Evolutionary conservation across 768 basidiomycete genomes (phyloP).

Genomic region (Lactifluus volemus): DNA sequence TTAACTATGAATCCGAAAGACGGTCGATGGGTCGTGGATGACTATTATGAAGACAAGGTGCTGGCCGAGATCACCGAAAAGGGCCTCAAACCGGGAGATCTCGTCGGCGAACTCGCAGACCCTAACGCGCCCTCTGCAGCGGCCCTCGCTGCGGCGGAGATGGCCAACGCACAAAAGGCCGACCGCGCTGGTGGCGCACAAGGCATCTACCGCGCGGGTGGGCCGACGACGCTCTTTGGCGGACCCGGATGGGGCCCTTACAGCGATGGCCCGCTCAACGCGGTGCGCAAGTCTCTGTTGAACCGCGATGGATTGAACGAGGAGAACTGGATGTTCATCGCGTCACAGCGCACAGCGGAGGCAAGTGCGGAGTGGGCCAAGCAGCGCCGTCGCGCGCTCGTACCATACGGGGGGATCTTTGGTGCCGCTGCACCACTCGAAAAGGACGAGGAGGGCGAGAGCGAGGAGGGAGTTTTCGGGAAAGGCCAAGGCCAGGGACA

Average conservation of each 20-base stretch:
- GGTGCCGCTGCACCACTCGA: slow-evolving; percentile 21
- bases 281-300: slow-evolving; percentile 72
- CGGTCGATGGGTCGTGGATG: slow-evolving; percentile 88
- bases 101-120: slow-evolving; percentile 60
- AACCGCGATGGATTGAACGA: slow-evolving; percentile 73
- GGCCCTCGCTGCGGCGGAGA: slow-evolving; percentile 35
- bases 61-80: slow-evolving; percentile 69
- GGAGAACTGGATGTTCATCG: slow-evolving; percentile 90
- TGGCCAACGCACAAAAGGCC: slow-evolving; percentile 29
- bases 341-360: slow-evolving; percentile 56
- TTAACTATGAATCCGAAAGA: slow-evolving; percentile 36
- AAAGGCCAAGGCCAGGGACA: slow-evolving; percentile 16
- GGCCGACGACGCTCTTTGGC: slow-evolving; percentile 89
- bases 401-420: slow-evolving; percentile 41
- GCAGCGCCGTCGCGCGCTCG: slow-evolving; percentile 47
- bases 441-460: slow-evolving; percentile 28
- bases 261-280: slow-evolving; percentile 79
- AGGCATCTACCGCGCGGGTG: slow-evolving; percentile 85
- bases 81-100: slow-evolving; percentile 75
- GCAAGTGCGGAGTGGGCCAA: slow-evolving; percentile 56
- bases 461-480: slow-evolving; percentile 23
- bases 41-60: slow-evolving; percentile 89
- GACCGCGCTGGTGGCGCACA: slow-evolving; percentile 42
- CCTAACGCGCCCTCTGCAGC: slow-evolving; percentile 58
- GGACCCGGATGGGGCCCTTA: slow-evolving; percentile 78